phyloP scores from a whole-genome alignment of 1,139 yeast genomes.

The Yamadazyma diospyri region DNA sequence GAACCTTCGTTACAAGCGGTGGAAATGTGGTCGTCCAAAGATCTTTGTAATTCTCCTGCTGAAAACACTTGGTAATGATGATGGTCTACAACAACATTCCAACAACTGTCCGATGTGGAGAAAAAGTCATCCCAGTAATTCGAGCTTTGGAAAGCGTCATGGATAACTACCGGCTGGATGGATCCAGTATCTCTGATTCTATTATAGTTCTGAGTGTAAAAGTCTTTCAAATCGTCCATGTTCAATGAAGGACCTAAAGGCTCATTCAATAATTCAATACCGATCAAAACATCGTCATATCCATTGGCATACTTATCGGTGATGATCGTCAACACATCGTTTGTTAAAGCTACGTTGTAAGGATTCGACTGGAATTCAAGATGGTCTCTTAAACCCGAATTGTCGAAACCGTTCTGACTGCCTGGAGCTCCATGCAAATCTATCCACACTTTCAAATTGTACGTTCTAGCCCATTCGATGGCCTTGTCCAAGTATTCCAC shows the following conservation, averaged over 20 bases:
- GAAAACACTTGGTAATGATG: constrained; percentile 90
- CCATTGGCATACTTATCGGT: constrained; percentile 61
- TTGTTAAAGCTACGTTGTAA: constrained; percentile 49
- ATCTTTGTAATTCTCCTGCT: constrained; percentile 51
- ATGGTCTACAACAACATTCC: constrained; percentile 80
- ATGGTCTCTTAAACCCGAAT: constrained; percentile 79
- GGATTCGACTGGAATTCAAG: constrained; percentile 52
- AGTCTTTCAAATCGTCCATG: constrained; percentile 55
- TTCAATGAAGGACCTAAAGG: constrained; percentile 74
- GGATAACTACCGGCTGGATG: constrained; percentile 54
- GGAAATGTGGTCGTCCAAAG: constrained; percentile 58
- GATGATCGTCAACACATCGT: constrained; percentile 45
- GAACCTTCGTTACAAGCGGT: constrained; percentile 64
- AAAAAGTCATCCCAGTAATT: constrained; percentile 61
- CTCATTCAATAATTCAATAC: constrained; percentile 85
- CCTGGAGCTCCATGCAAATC: constrained; percentile 97
- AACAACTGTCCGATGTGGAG: constrained; percentile 35
- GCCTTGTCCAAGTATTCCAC: constrained; percentile 69
- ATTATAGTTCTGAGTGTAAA: constrained; percentile 54
- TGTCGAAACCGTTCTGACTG: constrained; percentile 96
- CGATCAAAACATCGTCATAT: constrained; percentile 71
- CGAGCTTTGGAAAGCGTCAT: constrained; percentile 67
- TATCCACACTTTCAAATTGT: constrained; percentile 76
- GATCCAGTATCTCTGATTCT: constrained; percentile 47
- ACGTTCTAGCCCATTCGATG: constrained; percentile 64